These are phyloP conservation scores for Moniliella sp. DNA, from an alignment of 1,284 basidiomycete species.

Conservation along the genomic window DNA sequence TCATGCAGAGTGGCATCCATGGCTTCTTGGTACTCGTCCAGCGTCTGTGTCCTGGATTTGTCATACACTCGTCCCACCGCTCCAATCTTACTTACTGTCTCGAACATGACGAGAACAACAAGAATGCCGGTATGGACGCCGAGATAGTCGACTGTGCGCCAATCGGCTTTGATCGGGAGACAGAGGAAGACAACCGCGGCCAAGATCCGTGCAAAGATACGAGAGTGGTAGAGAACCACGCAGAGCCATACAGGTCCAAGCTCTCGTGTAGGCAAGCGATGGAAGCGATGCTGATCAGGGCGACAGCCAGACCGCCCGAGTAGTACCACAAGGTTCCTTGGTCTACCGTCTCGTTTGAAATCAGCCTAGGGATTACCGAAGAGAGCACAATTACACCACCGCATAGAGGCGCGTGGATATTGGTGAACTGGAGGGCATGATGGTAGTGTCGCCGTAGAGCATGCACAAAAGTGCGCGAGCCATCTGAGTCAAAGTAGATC, in stretches of 20 bases:
- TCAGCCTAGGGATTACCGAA: conserved; percentile 8
- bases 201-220: conserved; percentile 12
- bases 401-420: conserved; percentile 24
- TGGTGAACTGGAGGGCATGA: conserved; percentile 19
- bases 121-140: conserved; percentile 10
- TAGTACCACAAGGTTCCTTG: conserved; percentile 22
- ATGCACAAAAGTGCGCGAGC: conserved; percentile 24
- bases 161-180: conserved; percentile 11
- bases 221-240: conserved; percentile 12
- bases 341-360: conserved; percentile 5
- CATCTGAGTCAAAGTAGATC: conserved; percentile 18
- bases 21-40: no score
- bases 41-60: no score
- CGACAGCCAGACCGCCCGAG: conserved; percentile 9
- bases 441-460: conserved; percentile 25
- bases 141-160: conserved; percentile 12
- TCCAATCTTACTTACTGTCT: conserved; percentile 27
- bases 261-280: conserved; percentile 21
- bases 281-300: conserved; percentile 12
- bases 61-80: conserved; percentile 17
- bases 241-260: conserved; percentile 13
- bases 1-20: no score
- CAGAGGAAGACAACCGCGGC: conserved; percentile 9
- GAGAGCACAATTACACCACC: conserved; percentile 20
- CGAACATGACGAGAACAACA: conserved; percentile 11